Base-by-base conservation (phyloP, 257 asterid species). In the Forsythia suspensa region DNA sequence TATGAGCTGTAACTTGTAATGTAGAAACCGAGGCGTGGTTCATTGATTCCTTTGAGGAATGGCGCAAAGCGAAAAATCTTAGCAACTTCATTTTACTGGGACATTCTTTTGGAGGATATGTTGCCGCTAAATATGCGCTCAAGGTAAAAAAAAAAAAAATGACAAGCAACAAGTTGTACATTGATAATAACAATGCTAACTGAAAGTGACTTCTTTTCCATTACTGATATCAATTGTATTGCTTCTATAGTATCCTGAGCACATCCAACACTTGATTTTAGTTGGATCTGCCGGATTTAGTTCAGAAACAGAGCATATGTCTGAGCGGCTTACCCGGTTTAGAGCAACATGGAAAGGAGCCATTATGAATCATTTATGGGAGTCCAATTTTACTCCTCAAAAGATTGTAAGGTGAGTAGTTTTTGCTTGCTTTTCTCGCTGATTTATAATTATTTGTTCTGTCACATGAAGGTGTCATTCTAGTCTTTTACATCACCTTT, bases 51-150 rank as follows among this genome's bases (percentile, higher is more conserved):
- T 88, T 95, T 29, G 99, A 95, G 89, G 97, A 91, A 85, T 95
- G 99, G 99, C 95, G 99, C 72, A 93, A 89, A 86, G 92, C 97
- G 15, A 91, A 95, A 81, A 90, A 92, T 59, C 89, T 95, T 70
- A 89, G 85, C 88, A 92, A 93, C 86, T 93, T 93, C 85, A 90
- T 95, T 81, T 87, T 95, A 81, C 98, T 95, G 61, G 99, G 99
- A 37, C 99, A 95, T 86, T 95, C 99, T 67, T 92, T 95, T 81
- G 99, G 99, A 82, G 99, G 99, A 43, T 95, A 95, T 84, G 90
- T 95, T 79, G 97, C 97, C 76, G 83, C 99, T 61, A 93, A 91
- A 83, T 95, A 95, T 89, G 98, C 98, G 12, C 90, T 92, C 43
- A 87, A 94, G 97, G 98, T 94, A 29, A 29, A 29, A 29, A 34